Evolutionary conservation across 2,329 filamentous ascomycete genomes (phyloP).

Genomic region (Sporothrix mexicana): DNA sequence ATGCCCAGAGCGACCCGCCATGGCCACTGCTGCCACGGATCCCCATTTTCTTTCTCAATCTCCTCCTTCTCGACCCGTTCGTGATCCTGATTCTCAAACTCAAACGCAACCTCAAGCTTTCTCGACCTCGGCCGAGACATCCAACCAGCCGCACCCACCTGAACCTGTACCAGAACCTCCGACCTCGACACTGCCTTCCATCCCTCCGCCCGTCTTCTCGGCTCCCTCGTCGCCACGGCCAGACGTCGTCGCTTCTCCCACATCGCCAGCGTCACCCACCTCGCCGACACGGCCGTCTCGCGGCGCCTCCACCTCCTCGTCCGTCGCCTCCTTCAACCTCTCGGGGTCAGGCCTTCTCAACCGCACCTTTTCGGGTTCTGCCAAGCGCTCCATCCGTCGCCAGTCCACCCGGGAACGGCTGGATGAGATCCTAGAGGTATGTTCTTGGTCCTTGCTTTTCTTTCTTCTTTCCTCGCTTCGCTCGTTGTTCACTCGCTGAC

Average conservation of each 20-base stretch:
- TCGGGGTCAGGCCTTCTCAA: conserved; percentile 16
- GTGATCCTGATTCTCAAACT: not conserved
- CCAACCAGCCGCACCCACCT: too few relatives aligned
- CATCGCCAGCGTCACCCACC: not conserved
- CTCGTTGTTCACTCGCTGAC: not conserved
- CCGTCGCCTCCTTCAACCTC: not conserved
- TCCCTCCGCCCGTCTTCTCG: conserved; percentile 16
- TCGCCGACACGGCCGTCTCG: not conserved
- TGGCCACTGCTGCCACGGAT: conserved; percentile 23
- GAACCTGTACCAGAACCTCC: too few relatives aligned
- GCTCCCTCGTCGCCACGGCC: not conserved
- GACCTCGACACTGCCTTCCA: conserved; percentile 10
- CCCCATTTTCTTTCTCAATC: conserved; percentile 8
- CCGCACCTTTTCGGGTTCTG: not conserved
- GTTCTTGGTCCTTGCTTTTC: not conserved
- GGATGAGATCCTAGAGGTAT: conserved; percentile 45
- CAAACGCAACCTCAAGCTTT: not conserved
- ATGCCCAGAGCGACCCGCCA: not conserved
- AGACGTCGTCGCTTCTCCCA: not conserved
- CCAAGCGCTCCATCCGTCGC: conserved; percentile 36
- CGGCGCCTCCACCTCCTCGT: conserved; percentile 16
- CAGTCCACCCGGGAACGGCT: conserved; percentile 44
- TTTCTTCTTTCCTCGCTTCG: not conserved
- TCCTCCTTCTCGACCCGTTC: not conserved
- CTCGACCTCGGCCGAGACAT: not conserved